Evolutionary conservation across 768 basidiomycete genomes (phyloP).

Genomic region (Russula compacta): DNA sequence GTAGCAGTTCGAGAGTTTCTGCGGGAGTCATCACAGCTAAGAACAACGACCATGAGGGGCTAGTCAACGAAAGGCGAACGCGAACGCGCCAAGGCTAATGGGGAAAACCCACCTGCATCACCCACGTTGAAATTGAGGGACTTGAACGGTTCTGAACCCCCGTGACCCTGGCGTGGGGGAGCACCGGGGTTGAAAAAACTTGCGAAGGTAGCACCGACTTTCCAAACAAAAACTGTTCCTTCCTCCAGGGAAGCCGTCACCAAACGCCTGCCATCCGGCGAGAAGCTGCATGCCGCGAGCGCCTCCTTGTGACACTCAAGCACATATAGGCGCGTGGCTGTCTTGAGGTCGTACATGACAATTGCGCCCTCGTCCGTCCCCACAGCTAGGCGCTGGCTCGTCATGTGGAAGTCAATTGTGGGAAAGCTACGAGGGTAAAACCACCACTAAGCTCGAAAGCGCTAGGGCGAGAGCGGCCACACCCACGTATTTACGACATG

Average conservation of each 20-base stretch:
- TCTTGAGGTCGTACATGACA: conserved; percentile 94
- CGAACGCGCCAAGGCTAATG: background rate
- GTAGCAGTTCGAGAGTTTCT: conserved; percentile 60
- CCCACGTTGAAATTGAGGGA: conserved; percentile 79
- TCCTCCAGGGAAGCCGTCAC: conserved; percentile 85
- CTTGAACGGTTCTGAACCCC: conserved; percentile 82
- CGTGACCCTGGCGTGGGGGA: conserved; percentile 81
- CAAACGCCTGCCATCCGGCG: conserved; percentile 84
- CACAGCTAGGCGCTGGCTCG: conserved; percentile 80
- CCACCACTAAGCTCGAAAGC: background rate
- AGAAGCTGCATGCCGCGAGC: conserved; percentile 82
- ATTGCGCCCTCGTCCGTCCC: conserved; percentile 93
- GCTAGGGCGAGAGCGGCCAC: background rate
- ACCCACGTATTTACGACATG: conserved; percentile 88
- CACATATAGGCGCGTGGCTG: conserved; percentile 89
- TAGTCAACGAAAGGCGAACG: background rate
- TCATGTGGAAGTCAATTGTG: conserved; percentile 86
- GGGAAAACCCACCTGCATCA: conserved; percentile 53
- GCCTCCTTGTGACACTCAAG: conserved; percentile 83
- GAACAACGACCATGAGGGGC: background rate
- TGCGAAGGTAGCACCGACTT: conserved; percentile 82
- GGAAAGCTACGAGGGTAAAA: conserved; percentile 52
- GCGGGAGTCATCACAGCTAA: conserved; percentile 49
- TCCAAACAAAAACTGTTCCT: conserved; percentile 83
- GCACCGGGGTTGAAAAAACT: conserved; percentile 89